Conservation (phyloP, 164 flowering plant species). For the Hamamelis virginiana region DNA sequence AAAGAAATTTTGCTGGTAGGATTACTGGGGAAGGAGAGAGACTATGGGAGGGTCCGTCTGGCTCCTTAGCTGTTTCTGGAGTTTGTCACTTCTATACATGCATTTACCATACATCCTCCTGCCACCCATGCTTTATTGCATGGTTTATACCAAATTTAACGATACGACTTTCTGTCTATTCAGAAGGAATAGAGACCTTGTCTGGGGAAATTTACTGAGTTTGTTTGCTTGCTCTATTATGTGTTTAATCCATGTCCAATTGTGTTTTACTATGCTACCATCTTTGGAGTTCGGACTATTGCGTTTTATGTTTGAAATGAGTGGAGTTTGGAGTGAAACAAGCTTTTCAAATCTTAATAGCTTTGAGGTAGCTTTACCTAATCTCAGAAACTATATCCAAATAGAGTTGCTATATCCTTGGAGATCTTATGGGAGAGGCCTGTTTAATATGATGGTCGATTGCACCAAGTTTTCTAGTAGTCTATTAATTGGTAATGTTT, state of each 20-base stretch:
- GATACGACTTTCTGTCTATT: not conserved
- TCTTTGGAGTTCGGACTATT: not conserved
- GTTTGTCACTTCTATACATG: not conserved
- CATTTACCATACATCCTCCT: not conserved
- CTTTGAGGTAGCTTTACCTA: too few species aligned
- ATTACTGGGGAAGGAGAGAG: not conserved
- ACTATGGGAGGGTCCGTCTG: not conserved
- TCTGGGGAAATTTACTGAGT: not conserved
- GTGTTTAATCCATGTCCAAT: not conserved
- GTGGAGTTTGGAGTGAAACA: not conserved
- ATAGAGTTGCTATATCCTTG: too few species aligned
- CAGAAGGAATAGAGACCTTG: not conserved
- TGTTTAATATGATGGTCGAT: too few species aligned
- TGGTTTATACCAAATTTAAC: not conserved
- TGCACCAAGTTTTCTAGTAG: too few species aligned
- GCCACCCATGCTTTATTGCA: not conserved
- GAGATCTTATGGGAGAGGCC: too few species aligned
- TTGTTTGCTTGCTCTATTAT: not conserved
- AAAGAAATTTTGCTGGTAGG: constrained; percentile 11
- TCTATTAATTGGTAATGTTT: too few species aligned
- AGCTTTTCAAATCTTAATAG: too few species aligned
- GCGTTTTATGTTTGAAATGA: not conserved
- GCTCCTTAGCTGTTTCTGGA: not conserved
- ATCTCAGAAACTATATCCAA: too few species aligned
- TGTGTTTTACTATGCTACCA: not conserved